Evolutionary conservation across 352 stramenopile species (phyloP), one percentile per base, ranked within the genome.

Genomic region (Globisporangium apiculatum): DNA sequence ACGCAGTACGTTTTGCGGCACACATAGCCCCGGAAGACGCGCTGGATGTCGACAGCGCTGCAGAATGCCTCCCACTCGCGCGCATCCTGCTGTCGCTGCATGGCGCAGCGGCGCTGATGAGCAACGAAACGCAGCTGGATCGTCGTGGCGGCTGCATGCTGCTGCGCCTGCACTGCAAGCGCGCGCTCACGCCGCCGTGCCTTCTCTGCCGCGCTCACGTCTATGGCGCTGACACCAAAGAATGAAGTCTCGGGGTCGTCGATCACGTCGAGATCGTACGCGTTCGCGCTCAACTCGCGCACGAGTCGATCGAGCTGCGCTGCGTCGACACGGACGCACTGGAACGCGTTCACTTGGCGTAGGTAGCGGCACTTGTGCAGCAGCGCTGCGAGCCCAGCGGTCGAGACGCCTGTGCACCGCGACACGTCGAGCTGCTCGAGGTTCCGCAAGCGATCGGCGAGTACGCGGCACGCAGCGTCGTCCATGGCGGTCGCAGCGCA

Each of bases 1-100:
- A 72, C 72, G 7, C 36, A 43, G 58, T 87, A 88, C 10, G 54
- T 61, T 7, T 71, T 62, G 36, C 81, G 75, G 48, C 60, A 75
- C 1, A 53, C 40, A 36, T 68, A 82, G 1, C 81, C 81, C 51
- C 73, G 65, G n/a, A 63, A 65, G 0, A 84, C 57, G 8, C 79
- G 75, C 48, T 91, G 79, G 9, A 89, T 88, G 35, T 88, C 75
- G 17, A 85, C 48, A 0, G 76, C 75, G 9, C 69, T 70, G 57
- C 76, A 87, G 36, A 83, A 79, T 42, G 71, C 53, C 37, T 66
- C 64, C 75, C 73, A 86, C 4, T 79, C 67, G 7, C 61, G 61
- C 4, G 65, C 46, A 35, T 75, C 50, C 8, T 71, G 43, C 8
- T 62, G 10, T 12, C 61, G 43, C 4, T 59, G 55, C 45, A 74